These are phyloP conservation scores for sunflower (Helianthus annuus) DNA, from an alignment of 129 eudicot species.

Conservation along the genomic window HanXRQr2.0-SUNRISE NC_035442.2:10517173-10517672, in stretches of 20 bases:
- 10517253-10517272: no score
- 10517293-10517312: slow-evolving; percentile 1
- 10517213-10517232: no score
- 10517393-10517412: neutral
- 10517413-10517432: slow-evolving; percentile 1
- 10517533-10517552: slow-evolving; percentile 24
- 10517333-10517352: slow-evolving; percentile 43
- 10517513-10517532: slow-evolving; percentile 83
- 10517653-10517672: neutral
- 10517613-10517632: neutral
- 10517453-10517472: slow-evolving; percentile 58
- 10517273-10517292: no score
- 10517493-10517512: slow-evolving; percentile 80
- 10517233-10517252: no score
- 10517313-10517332: slow-evolving; percentile 33
- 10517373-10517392: slow-evolving; percentile 7
- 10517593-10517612: neutral
- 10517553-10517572: slow-evolving; percentile 4
- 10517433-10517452: slow-evolving; percentile 39
- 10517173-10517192: no score
- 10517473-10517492: slow-evolving; percentile 81
- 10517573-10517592: neutral
- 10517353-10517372: slow-evolving; percentile 24
- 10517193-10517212: no score
- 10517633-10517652: neutral